phyloP scores from a whole-genome alignment of 2,329 filamentous ascomycete species.

The Penicillium brevicompactum region DNA sequence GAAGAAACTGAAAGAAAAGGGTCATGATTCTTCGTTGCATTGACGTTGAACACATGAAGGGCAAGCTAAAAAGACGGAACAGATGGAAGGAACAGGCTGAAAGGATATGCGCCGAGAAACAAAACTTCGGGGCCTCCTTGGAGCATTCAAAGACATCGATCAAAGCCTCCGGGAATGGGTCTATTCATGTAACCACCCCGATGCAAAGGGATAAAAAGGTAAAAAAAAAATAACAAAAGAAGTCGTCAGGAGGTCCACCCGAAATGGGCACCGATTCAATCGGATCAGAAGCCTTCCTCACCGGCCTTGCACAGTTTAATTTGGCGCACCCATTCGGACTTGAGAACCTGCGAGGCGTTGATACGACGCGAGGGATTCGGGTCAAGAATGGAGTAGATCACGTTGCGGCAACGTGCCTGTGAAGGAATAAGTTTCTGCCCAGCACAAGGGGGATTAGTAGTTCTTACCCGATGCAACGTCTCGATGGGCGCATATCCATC shows the following conservation, averaged over 20 bases:
- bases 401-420: conserved; percentile 93
- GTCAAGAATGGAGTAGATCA: conserved; percentile 97
- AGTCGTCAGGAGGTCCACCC: not conserved
- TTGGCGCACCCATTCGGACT: conserved; percentile 97
- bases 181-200: conserved; percentile 19
- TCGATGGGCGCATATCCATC: conserved; percentile 97
- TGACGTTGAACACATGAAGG: conserved; percentile 38
- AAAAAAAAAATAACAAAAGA: not conserved
- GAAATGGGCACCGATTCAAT: not conserved
- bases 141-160: conserved; percentile 19
- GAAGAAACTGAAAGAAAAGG: conserved; percentile 18
- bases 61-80: conserved; percentile 29
- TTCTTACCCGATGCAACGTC: conserved; percentile 85
- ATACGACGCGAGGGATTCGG: conserved; percentile 90
- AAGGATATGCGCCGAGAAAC: not conserved
- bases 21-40: conserved; percentile 45
- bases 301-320: conserved; percentile 97
- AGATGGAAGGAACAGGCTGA: conserved; percentile 14
- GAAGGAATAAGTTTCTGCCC: conserved; percentile 17
- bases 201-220: conserved; percentile 5
- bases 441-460: not conserved
- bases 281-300: conserved; percentile 78
- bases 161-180: conserved; percentile 18
- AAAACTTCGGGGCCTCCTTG: conserved; percentile 18
- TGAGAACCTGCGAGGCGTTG: conserved; percentile 92